Conservation (phyloP, 257 asterid genomes). For the Solanum commersonii region DNA sequence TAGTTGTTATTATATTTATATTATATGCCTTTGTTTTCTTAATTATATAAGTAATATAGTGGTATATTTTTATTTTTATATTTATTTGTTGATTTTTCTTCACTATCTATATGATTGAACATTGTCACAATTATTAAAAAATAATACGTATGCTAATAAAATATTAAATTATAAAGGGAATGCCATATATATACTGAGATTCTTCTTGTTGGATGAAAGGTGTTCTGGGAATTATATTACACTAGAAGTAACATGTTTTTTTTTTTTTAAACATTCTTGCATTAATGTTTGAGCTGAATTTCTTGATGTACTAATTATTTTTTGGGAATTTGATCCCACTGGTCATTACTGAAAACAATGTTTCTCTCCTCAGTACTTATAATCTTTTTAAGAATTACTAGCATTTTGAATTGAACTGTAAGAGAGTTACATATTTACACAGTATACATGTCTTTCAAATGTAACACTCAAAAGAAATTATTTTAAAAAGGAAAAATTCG, state of each 20-base stretch:
- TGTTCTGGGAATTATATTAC: not conserved
- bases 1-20: not conserved
- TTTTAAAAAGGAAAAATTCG: not conserved
- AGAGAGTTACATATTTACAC: not conserved
- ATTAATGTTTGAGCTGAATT: slow-evolving; percentile 22
- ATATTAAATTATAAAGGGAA: not conserved
- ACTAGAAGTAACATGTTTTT: not conserved
- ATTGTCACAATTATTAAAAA: not conserved
- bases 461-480: not conserved
- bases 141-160: not conserved
- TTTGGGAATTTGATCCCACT: slow-evolving; percentile 21
- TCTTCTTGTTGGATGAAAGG: slow-evolving; percentile 9
- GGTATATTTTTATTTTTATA: not conserved
- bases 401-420: not conserved
- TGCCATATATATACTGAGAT: not conserved
- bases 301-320: not conserved
- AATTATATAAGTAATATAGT: not conserved
- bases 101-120: not conserved
- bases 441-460: not conserved
- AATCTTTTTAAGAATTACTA: not conserved
- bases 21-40: not conserved
- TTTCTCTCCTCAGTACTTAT: not conserved
- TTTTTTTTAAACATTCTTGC: not conserved
- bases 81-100: not conserved
- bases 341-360: slow-evolving; percentile 22